These are phyloP conservation scores for Magnolia kwangsiensis DNA, from an alignment of 164 flowering plant genomes.

Conservation along the genomic window DNA sequence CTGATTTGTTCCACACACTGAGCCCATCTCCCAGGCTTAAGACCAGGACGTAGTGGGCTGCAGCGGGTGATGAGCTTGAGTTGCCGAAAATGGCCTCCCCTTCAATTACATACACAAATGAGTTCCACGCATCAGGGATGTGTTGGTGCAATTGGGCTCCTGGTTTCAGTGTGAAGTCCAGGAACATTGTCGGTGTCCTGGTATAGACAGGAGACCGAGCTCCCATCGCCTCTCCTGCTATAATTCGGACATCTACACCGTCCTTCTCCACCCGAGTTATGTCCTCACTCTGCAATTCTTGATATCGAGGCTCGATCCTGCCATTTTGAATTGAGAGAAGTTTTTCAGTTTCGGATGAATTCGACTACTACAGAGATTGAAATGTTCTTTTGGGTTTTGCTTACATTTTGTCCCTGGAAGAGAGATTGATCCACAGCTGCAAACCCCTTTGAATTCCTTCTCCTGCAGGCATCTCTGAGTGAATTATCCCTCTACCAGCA, in stretches of 20 bases:
- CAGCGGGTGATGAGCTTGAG: constrained; percentile 31
- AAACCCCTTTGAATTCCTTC: constrained; percentile 64
- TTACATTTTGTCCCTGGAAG: constrained; percentile 81
- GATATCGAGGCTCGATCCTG: constrained; percentile 87
- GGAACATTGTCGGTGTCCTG: constrained; percentile 80
- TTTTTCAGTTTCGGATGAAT: background rate
- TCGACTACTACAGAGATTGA: background rate
- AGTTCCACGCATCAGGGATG: constrained; percentile 72
- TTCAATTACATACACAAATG: constrained; percentile 66
- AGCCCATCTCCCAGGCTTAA: constrained; percentile 73
- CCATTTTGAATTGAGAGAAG: background rate
- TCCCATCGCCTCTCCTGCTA: constrained; percentile 92
- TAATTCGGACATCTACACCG: constrained; percentile 69
- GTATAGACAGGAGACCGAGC: constrained; percentile 74
- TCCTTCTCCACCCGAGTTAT: constrained; percentile 52
- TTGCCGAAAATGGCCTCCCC: constrained; percentile 76
- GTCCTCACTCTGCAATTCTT: constrained; percentile 55
- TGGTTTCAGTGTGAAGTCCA: constrained; percentile 71
- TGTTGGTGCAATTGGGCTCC: constrained; percentile 51
- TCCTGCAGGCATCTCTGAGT: constrained; percentile 89
- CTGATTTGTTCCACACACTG: constrained; percentile 68
- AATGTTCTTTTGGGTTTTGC: background rate
- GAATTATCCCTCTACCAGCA: constrained; percentile 89
- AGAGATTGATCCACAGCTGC: constrained; percentile 90
- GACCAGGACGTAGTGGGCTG: constrained; percentile 62